Percentiles rank a stretch among this genome's conserved stretches.
phyloP scores from a whole-genome alignment of 345 rosid genomes.

The Euclidium syriacum region DNA sequence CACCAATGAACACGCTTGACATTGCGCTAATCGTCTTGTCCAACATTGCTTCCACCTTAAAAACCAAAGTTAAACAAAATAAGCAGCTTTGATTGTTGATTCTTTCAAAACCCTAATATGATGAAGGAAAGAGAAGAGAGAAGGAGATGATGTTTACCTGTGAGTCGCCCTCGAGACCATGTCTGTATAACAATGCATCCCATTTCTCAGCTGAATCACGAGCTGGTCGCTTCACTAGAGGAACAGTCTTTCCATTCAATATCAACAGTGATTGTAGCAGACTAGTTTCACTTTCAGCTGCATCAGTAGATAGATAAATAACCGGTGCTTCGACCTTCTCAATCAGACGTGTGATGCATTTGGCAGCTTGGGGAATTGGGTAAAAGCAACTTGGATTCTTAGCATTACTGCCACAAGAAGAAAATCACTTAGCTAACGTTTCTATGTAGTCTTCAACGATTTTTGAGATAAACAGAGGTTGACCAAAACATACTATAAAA shows the following conservation, averaged over 20 bases:
- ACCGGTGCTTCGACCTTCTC: conserved; percentile 65
- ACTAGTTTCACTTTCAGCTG: conserved; percentile 87
- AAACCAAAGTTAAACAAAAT: too few relatives aligned
- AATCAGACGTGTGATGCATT: conserved; percentile 68
- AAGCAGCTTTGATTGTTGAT: conserved; percentile 3
- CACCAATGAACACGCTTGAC: conserved; percentile 82
- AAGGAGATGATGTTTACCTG: conserved; percentile 49
- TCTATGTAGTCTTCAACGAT: not conserved
- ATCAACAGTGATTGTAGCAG: conserved; percentile 69
- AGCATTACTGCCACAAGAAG: conserved; percentile 57
- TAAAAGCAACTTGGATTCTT: conserved; percentile 95
- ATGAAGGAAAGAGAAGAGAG: not conserved
- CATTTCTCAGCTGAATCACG: conserved; percentile 86
- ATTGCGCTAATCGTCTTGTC: conserved; percentile 83
- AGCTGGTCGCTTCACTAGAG: conserved; percentile 70
- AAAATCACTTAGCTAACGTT: not conserved
- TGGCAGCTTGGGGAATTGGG: conserved; percentile 95
- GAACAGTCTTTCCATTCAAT: conserved; percentile 60
- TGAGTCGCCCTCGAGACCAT: conserved; percentile 59
- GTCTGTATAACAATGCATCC: conserved; percentile 90
- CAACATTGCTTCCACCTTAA: conserved; percentile 93
- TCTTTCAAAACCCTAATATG: not conserved
- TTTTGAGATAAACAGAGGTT: not conserved
- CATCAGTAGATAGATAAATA: conserved; percentile 92
- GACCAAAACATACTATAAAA: not conserved